Base-by-base conservation (phyloP, 352 stramenopile genomes). In the Pythium rishiriense region DNA sequence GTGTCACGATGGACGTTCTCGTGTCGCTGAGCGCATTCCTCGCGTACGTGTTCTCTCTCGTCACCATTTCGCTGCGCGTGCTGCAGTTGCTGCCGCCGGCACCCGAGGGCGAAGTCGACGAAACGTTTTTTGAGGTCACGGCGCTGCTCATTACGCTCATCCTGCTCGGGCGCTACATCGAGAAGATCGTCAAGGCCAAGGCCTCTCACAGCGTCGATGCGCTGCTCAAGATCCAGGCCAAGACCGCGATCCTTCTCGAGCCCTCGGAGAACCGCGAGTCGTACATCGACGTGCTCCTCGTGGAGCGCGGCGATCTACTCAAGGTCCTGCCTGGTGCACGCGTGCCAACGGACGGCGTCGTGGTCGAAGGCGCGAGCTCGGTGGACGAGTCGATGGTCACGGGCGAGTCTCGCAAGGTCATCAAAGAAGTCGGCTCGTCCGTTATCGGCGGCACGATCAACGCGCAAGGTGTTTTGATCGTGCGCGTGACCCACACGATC, bases 211-310 rank as follows among this genome's bases (percentile, higher is more conserved):
- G 79, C 37, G 70, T 93, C 21, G 79, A 90, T 46, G 74, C 76
- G 24, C 66, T 93, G 31, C 58, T 91, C 31, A 75, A 78, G 15
- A 86, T 91, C 61, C 81, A 93, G 58, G 79, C 83, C 31, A 91
- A 91, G 66, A 95, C 81, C 1, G 97, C 96, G 12, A 95, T 97
- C 39, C 74, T 98, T 56, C 68, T 98, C 21, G 83, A 91, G 26
- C 65, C 66, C 0, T 58, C 71, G 5, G 56, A 75, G 47, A 81
- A 52, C 15, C 43, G 85, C 43, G 85, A 92, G 51, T 66, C 79
- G 41, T 87, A 89, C 64, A 88, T 93, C 62, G 85, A 93, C 37
- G 70, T 91, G 21, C 72, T 87, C 46, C 75, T 93, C n/a, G 76
- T 93, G 0, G 74, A 93, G 52, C 79, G 79, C n/a, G 70, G 79